Evolutionary conservation across 163 green algal genomes (phyloP).

Genomic region (Trebouxiophyceae sp.): DNA sequence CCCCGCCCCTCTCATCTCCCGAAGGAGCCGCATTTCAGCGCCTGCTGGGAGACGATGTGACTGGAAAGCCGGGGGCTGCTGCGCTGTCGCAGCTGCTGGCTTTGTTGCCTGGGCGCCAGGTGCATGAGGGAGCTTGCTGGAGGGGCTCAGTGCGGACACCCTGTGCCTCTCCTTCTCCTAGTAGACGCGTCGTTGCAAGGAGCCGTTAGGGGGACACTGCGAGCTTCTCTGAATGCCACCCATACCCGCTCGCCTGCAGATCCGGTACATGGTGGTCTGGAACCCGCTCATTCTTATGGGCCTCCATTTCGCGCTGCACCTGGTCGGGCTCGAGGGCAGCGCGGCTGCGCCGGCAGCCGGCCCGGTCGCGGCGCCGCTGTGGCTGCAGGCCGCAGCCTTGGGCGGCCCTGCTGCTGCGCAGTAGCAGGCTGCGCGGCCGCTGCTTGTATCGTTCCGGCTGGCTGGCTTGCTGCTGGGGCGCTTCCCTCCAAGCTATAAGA

Average conservation of each 20-base stretch:
- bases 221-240: constrained; percentile 47
- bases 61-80: not conserved
- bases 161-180: not conserved
- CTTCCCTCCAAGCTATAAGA: no score
- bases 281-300: constrained; percentile 76
- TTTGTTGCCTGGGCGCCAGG: not conserved
- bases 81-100: not conserved
- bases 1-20: not conserved
- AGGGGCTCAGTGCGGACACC: not conserved
- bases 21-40: not conserved
- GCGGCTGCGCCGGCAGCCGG: no score
- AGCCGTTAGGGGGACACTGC: not conserved
- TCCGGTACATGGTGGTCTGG: constrained; percentile 86
- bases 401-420: no score
- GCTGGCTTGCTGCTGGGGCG: no score
- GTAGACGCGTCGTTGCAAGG: not conserved
- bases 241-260: constrained; percentile 59
- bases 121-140: not conserved
- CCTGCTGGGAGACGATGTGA: not conserved
- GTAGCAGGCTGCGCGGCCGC: no score
- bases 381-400: no score
- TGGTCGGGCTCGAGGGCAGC: constrained; percentile 22
- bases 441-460: no score
- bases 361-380: no score
- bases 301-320: constrained; percentile 44